Evolutionary conservation across 1,284 basidiomycete species (phyloP), one percentile per base, ranked within the genome.

Genomic region (Takashimella koratensis): DNA sequence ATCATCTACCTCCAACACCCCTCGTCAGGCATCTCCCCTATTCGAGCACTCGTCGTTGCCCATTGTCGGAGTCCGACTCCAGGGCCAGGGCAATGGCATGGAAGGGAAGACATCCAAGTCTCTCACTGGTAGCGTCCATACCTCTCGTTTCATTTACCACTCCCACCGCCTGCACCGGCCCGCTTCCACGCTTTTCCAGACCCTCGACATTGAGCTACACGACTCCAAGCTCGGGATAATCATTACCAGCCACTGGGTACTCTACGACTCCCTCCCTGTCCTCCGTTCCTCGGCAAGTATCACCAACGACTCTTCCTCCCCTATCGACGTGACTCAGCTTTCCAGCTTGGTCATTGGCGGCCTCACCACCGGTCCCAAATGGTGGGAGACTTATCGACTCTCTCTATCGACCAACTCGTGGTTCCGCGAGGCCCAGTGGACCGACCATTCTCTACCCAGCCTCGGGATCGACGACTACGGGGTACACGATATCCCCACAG

Each of bases 341-440:
- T 20, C 50, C 1, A 52, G 50, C 20, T 3, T 52, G n/a, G 25
- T 24, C 5, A 3, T 52, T 22, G 44, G 44, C 3, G 43, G 30
- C 5, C 19, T 52, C 11, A 27, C 22, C 11, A 8, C 12, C 5
- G 13, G 22, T 3, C 20, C 22, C 19, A 2, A 23, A 24, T 52
- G 50, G 50, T 52, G 50, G 50, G 22, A 46, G 12, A 24, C 24
- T 6, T 52, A 45, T 44, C 27, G 41, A 20, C 19, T 52, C 13
- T 20, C 25, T 27, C 20, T 40, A 16, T 20, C 43, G 4, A 19
- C 13, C n/a, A 52, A 52, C 39, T 19, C 50, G 10, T 52, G 50
- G 50, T 52, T 52, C 26, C 43, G 50, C 6, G 50, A 52, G 39
- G 50, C 50, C 5, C 50, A 52, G 26, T 52, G 50, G 50, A 16